phyloP scores from a whole-genome alignment of 345 rosid genomes.

The Cardamine resedifolia region DNA sequence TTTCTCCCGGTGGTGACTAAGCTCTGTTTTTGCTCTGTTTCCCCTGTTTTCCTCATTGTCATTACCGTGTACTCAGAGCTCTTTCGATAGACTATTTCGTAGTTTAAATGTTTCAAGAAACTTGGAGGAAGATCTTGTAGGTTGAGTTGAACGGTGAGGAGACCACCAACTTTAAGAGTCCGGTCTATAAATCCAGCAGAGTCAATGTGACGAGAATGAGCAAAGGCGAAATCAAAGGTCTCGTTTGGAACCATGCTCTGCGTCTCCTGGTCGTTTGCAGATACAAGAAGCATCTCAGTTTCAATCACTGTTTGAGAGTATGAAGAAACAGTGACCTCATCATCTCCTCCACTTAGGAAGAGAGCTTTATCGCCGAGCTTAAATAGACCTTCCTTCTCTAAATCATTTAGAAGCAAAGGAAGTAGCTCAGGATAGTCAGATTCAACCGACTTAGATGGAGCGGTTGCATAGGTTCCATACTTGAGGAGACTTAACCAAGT shows the following conservation, averaged over 20 bases:
- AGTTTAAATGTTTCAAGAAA: conserved; percentile 48
- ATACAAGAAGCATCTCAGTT: conserved; percentile 42
- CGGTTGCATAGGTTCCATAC: conserved; percentile 11
- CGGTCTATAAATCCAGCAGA: conserved; percentile 54
- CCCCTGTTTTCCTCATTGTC: conserved; percentile 54
- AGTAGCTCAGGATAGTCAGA: conserved; percentile 25
- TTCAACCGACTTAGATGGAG: conserved; percentile 20
- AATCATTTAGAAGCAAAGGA: conserved; percentile 50
- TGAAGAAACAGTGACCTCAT: conserved; percentile 31
- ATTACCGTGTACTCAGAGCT: conserved; percentile 42
- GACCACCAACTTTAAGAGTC: conserved; percentile 60
- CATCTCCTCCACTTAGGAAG: conserved; percentile 41
- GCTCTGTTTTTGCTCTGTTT: neutral
- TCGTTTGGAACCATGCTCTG: conserved; percentile 42
- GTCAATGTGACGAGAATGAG: conserved; percentile 34
- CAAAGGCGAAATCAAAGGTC: conserved; percentile 52
- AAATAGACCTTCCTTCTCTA: conserved; percentile 59
- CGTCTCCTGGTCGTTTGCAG: conserved; percentile 43
- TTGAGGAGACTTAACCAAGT: conserved; percentile 36
- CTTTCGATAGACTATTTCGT: conserved; percentile 51
- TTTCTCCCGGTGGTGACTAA: conserved; percentile 34
- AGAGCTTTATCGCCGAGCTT: conserved; percentile 46
- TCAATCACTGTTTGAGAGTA: conserved; percentile 34
- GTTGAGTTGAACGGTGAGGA: conserved; percentile 44
- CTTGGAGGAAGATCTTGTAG: conserved; percentile 30